phyloP scores from a whole-genome alignment of 345 rosid genomes.

The Fremontodendron californicum region DNA sequence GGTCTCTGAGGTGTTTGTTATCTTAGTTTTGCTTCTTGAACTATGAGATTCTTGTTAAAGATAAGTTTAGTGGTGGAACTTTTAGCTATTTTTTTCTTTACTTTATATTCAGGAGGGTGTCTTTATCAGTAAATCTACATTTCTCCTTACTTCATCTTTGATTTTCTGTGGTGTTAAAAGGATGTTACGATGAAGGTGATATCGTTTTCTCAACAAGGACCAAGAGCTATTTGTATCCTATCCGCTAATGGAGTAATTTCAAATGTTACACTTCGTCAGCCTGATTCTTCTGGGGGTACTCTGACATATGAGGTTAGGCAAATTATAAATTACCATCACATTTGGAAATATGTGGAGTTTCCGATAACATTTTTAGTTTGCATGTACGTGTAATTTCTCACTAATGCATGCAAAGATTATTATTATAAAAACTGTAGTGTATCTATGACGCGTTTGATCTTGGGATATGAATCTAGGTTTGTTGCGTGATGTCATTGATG shows the following conservation, averaged over 20 bases:
- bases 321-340: background rate
- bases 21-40: background rate
- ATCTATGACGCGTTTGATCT: no score
- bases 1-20: background rate
- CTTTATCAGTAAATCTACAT: background rate
- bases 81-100: background rate
- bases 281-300: conserved; percentile 83
- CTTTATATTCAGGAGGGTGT: background rate
- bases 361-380: background rate
- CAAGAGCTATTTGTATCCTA: conserved; percentile 69
- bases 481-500: background rate
- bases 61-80: background rate
- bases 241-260: conserved; percentile 78
- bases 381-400: background rate
- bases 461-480: background rate
- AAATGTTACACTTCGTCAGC: conserved; percentile 69
- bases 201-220: conserved; percentile 85
- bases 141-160: background rate
- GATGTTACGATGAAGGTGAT: conserved; percentile 78
- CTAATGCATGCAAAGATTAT: no score
- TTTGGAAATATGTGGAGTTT: background rate
- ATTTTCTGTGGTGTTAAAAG: conserved; percentile 36
- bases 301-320: conserved; percentile 65
- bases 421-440: no score
- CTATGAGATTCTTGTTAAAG: background rate